phyloP scores from a whole-genome alignment of 805 yeast genomes.

The Starmera caribaea region DNA sequence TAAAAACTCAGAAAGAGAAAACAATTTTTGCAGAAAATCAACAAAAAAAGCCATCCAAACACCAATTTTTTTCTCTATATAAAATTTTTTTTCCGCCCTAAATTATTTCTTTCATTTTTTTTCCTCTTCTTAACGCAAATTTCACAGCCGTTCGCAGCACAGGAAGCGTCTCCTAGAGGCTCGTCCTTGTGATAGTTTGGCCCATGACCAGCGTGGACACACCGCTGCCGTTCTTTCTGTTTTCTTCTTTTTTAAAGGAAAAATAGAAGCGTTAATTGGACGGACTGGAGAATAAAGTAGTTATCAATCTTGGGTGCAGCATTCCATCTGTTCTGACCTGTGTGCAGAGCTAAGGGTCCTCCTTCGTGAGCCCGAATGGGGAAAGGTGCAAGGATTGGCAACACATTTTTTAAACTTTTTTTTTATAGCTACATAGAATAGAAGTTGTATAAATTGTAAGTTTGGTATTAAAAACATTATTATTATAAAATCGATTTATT shows the following conservation, averaged over 20 bases:
- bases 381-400: slow-evolving; percentile 42
- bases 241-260: too few relatives aligned
- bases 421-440: slow-evolving; percentile 1
- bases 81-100: neutral
- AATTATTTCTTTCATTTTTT: neutral
- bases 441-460: neutral
- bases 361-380: slow-evolving; percentile 77
- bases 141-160: slow-evolving; percentile 54
- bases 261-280: too few relatives aligned
- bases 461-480: neutral
- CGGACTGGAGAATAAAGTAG: slow-evolving; percentile 50
- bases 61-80: neutral
- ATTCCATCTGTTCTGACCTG: slow-evolving; percentile 41
- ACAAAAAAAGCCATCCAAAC: neutral
- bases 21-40: too few relatives aligned
- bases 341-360: slow-evolving; percentile 47
- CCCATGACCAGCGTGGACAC: slow-evolving; percentile 63
- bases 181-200: slow-evolving; percentile 54
- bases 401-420: slow-evolving; percentile 18
- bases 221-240: slow-evolving; percentile 19
- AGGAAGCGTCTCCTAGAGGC: slow-evolving; percentile 61
- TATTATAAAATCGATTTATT: slow-evolving; percentile 1
- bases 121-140: slow-evolving; percentile 37
- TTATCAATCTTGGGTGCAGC: slow-evolving; percentile 70
- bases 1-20: too few relatives aligned